Percentiles rank a stretch among this genome's conserved stretches.
These are phyloP conservation scores for Colletotrichum sp. DNA, from an alignment of 2,329 filamentous ascomycete species.

Conservation along the genomic window DNA sequence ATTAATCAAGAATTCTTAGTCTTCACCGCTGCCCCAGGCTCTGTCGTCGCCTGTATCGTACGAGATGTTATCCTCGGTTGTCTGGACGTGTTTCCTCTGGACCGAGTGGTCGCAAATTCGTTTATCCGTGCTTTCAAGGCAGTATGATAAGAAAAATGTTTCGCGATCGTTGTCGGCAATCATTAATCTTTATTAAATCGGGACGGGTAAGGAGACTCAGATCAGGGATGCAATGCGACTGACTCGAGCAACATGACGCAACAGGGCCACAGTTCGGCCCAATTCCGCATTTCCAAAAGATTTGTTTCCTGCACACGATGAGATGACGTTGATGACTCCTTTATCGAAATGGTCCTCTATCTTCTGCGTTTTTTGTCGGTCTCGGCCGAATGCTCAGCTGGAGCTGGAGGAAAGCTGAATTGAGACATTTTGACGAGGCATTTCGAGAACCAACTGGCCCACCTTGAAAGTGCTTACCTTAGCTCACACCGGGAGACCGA, in stretches of 20 bases:
- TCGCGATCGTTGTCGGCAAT: background rate
- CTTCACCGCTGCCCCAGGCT: background rate
- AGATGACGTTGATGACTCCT: background rate
- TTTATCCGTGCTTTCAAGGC: background rate
- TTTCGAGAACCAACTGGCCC: background rate
- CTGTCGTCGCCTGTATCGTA: background rate
- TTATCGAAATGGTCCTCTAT: rapidly evolving
- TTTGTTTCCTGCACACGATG: background rate
- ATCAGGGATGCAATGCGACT: background rate
- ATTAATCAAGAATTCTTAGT: background rate
- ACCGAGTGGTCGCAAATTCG: background rate
- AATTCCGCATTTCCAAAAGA: background rate
- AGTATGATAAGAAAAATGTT: background rate
- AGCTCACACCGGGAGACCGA: background rate
- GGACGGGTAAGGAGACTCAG: background rate
- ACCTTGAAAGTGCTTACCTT: background rate
- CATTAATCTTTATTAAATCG: background rate
- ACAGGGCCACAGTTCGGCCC: conserved; percentile 8
- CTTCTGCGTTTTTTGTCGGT: background rate
- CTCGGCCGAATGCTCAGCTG: background rate
- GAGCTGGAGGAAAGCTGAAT: background rate
- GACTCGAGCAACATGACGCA: conserved; percentile 15
- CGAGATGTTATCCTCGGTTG: background rate
- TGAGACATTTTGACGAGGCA: background rate
- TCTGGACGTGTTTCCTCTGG: background rate